Base-by-base conservation (phyloP, 139 green algal species). In the Chlorella sp. region DNA sequence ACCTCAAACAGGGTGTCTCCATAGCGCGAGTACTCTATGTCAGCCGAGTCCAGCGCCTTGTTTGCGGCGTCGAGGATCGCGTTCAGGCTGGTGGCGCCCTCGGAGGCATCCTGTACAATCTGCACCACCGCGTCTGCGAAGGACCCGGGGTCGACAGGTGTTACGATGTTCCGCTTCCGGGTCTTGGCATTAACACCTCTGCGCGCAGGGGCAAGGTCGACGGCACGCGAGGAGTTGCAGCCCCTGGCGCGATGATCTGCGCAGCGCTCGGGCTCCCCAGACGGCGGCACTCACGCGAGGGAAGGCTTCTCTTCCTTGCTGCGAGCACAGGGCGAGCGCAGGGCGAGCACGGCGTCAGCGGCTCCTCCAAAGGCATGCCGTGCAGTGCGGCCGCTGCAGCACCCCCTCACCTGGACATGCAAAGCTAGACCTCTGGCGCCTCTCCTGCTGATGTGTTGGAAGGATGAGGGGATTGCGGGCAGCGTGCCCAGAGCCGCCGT, bases 1-100 rank as follows among this genome's bases (percentile, higher is more conserved):
- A 96, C 88, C 89, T 98, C 94, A 81, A 98, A 98, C 22, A 98
- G 83, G 1, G 93, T 95, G 67, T 98, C 94, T 31, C 92, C 91
- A 92, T 98, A 98, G 33, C 94, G 85, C 2, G 78, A 90, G 72
- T 96, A 98, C 76, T 98, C 93, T 2, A 98, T 83, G 31, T 96
- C 88, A 2, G 85, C 86, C 26, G 42, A 55, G 26, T 72, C 92
- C n/a, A 97, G 82, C 0, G 82, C 86, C 84, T 96, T 96, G 70
- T 83, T 81, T 1, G 79, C 90, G 5, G 85, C 82, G 31, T 92
- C 85, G n/a, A 97, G n/a, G 81, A 32, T 90, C 84, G 62, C 85
- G 83, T 31, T 93, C 82, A n/a, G 89, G 64, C 30, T 79, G 78
- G 31, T 83, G n/a, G n/a, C 82, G 42, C 88, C 81, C 42, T 94